These are phyloP conservation scores for Nakataea oryzae DNA, from an alignment of 2,329 filamentous ascomycete species.

Conservation along the genomic window DNA sequence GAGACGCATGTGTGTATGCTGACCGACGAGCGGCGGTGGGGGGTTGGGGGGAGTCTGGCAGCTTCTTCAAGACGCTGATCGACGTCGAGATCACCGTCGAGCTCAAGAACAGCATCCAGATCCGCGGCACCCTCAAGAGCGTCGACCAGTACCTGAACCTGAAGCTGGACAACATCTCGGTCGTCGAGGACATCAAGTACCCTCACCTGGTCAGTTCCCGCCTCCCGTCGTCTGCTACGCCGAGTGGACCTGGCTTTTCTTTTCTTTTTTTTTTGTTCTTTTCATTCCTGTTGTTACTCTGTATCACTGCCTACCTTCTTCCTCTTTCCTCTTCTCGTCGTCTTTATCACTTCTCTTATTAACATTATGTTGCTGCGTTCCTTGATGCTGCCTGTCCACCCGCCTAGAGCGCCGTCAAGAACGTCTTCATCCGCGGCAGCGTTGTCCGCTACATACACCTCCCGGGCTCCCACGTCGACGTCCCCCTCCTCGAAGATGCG, in stretches of 20 bases:
- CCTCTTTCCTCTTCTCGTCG: too few relatives aligned
- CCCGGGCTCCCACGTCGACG: conserved; percentile 72
- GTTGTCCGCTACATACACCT: conserved; percentile 90
- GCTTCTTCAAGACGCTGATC: conserved; percentile 98
- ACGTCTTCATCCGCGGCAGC: conserved; percentile 89
- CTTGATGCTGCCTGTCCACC: background rate
- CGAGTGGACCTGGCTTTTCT: background rate
- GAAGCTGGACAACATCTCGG: conserved; percentile 90
- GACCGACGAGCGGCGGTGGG: background rate
- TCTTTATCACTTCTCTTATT: too few relatives aligned
- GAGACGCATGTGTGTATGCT: background rate
- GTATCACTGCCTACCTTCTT: too few relatives aligned
- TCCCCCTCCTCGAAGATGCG: conserved; percentile 80
- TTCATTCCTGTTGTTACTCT: too few relatives aligned
- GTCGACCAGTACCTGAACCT: conserved; percentile 98
- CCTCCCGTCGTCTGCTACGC: background rate
- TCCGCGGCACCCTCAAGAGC: conserved; percentile 89
- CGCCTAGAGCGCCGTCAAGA: conserved; percentile 73
- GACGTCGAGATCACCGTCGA: conserved; percentile 96
- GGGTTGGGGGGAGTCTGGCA: conserved; percentile 20
- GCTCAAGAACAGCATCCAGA: conserved; percentile 98
- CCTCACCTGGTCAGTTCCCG: conserved; percentile 64
- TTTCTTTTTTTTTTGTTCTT: background rate
- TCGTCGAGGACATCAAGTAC: conserved; percentile 88
- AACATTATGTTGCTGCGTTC: too few relatives aligned